Evolutionary conservation across 768 basidiomycete genomes (phyloP).

Genomic region (Cantharellus cinnabarinus): DNA sequence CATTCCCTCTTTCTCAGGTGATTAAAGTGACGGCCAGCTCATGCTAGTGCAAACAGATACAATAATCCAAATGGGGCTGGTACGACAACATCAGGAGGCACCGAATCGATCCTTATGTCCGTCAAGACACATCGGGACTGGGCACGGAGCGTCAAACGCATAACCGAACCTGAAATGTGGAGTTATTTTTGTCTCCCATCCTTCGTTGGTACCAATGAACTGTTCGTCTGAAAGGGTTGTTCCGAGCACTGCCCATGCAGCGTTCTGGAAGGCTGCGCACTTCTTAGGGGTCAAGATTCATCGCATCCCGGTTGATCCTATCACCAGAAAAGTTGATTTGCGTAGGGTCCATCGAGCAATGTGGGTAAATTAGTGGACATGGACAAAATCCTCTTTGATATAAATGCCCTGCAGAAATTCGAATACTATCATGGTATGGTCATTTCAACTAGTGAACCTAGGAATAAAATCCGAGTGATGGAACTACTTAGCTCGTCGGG

Average conservation of each 20-base stretch:
- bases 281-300: conserved; percentile 86
- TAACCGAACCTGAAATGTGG: conserved; percentile 83
- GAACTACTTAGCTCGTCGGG: conserved; percentile 42
- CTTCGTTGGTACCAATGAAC: not conserved
- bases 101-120: conserved; percentile 91
- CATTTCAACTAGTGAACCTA: not conserved
- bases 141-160: conserved; percentile 67
- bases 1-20: conserved; percentile 3
- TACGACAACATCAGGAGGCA: conserved; percentile 86
- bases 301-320: conserved; percentile 56
- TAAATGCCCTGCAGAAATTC: conserved; percentile 32
- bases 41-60: conserved; percentile 23
- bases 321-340: conserved; percentile 60
- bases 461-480: not conserved
- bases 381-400: not conserved
- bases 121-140: conserved; percentile 89
- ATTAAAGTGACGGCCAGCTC: not conserved
- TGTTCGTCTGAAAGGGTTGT: conserved; percentile 36
- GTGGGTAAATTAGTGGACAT: conserved; percentile 25
- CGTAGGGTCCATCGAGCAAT: conserved; percentile 68
- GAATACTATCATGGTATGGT: conserved; percentile 66
- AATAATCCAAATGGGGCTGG: conserved; percentile 74
- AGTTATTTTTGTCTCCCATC: conserved; percentile 10
- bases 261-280: conserved; percentile 81
- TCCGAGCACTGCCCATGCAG: conserved; percentile 72